These are phyloP conservation scores for Panicum virgatum DNA, from an alignment of 202 grass and related monocot species.

Conservation along the genomic window DNA sequence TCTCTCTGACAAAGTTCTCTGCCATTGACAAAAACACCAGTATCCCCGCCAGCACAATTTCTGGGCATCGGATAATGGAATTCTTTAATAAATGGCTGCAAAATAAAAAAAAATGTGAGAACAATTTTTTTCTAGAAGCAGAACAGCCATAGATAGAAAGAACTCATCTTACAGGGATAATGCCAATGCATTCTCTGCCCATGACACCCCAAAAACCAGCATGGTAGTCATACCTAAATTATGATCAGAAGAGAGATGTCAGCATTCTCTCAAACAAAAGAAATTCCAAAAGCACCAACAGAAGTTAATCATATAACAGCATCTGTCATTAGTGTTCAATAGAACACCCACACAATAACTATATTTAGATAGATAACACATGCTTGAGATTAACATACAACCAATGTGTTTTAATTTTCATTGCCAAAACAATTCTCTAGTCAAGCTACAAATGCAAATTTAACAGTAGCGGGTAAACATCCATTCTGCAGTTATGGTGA, in stretches of 20 bases:
- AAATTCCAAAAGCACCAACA: not conserved
- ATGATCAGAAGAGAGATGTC: conserved; percentile 30
- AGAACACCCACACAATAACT: not conserved
- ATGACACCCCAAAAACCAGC: conserved; percentile 99
- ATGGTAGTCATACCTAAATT: conserved; percentile 80
- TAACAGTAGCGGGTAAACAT: not conserved
- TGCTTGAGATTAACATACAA: conserved; percentile 7
- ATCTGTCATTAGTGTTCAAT: not conserved
- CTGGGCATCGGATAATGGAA: conserved; percentile 77
- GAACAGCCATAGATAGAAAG: conserved; percentile 20
- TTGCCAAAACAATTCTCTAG: conserved; percentile 14
- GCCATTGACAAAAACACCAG: conserved; percentile 80
- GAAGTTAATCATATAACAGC: conserved; percentile 12
- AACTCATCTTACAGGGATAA: conserved; percentile 85
- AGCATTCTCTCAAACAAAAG: conserved; percentile 14
- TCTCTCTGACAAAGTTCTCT: conserved; percentile 93
- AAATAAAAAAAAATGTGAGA: conserved; percentile 33
- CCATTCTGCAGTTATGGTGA: not conserved
- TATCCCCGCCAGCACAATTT: conserved; percentile 73
- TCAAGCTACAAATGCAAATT: conserved; percentile 13
- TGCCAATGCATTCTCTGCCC: conserved; percentile 87
- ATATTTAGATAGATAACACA: conserved; percentile 28
- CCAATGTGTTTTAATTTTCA: conserved; percentile 12
- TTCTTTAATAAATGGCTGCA: conserved; percentile 87
- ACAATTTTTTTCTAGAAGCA: conserved; percentile 23